These are phyloP conservation scores for Metschnikowia gelsemii DNA, from an alignment of 805 yeast species.

Conservation along the genomic window DNA sequence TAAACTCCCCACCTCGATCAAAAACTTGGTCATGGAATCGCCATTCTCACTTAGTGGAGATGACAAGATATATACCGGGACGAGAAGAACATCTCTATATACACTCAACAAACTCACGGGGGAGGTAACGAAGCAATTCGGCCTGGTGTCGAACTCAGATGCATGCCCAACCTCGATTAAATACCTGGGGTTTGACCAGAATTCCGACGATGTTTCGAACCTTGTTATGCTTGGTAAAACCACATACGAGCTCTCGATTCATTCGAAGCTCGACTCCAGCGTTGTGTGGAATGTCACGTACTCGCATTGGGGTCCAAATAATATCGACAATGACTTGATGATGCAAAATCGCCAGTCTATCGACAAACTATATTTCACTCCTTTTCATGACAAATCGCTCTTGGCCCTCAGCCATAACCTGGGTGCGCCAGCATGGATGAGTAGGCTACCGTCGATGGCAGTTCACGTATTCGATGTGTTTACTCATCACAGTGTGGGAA, in stretches of 20 bases:
- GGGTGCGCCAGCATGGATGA: constrained; percentile 79
- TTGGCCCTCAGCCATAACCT: constrained; percentile 68
- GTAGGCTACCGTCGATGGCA: constrained; percentile 67
- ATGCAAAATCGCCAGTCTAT: constrained; percentile 50
- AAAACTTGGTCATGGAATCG: constrained; percentile 72
- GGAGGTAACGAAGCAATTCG: constrained; percentile 66
- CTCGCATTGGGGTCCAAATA: constrained; percentile 90
- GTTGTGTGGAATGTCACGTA: constrained; percentile 81
- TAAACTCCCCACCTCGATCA: constrained; percentile 76
- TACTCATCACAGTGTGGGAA: constrained; percentile 21
- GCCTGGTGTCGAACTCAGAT: constrained; percentile 30
- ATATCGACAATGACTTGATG: constrained; percentile 62
- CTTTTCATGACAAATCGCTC: constrained; percentile 77
- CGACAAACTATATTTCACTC: constrained; percentile 78
- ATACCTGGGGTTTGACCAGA: constrained; percentile 12
- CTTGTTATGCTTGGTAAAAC: constrained; percentile 66
- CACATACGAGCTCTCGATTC: constrained; percentile 70
- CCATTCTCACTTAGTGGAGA: constrained; percentile 78
- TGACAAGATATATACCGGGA: constrained; percentile 87
- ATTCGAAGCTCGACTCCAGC: constrained; percentile 59
- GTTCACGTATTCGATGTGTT: constrained; percentile 80
- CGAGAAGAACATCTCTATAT: constrained; percentile 70
- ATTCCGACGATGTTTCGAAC: constrained; percentile 23
- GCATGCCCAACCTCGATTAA: constrained; percentile 37
- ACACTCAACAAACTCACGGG: constrained; percentile 76